phyloP scores from a whole-genome alignment of 768 basidiomycete genomes.

The Jaapia argillacea region DNA sequence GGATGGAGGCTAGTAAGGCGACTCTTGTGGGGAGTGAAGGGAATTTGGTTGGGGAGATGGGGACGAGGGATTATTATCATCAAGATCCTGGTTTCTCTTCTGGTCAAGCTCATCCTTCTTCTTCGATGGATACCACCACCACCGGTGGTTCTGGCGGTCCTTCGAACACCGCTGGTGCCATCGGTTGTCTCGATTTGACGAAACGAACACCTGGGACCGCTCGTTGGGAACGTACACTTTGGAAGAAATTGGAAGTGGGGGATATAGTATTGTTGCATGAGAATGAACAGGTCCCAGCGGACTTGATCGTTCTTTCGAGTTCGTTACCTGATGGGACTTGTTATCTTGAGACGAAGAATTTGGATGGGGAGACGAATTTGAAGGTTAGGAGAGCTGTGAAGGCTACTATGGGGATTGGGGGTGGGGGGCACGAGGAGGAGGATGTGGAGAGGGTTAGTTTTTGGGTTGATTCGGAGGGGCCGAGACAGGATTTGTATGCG shows the following conservation, averaged over 20 bases:
- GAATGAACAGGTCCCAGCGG: slow-evolving; percentile 94
- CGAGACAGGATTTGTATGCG: slow-evolving; percentile 86
- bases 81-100: too few relatives aligned
- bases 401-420: slow-evolving; percentile 64
- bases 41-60: background rate
- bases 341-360: slow-evolving; percentile 95
- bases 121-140: too few relatives aligned
- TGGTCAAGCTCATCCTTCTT: too few relatives aligned
- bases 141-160: too few relatives aligned
- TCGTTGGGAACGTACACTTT: slow-evolving; percentile 89
- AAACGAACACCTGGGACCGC: slow-evolving; percentile 61
- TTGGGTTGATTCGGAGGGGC: slow-evolving; percentile 85
- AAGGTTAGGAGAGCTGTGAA: slow-evolving; percentile 74
- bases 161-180: slow-evolving; percentile 44
- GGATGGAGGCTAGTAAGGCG: slow-evolving; percentile 6
- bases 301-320: slow-evolving; percentile 86
- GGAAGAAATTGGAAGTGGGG: slow-evolving; percentile 99
- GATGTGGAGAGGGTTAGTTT: slow-evolving; percentile 85
- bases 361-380: slow-evolving; percentile 96
- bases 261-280: slow-evolving; percentile 86
- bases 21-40: slow-evolving; percentile 3
- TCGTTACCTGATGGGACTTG: slow-evolving; percentile 88
- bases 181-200: slow-evolving; percentile 68
- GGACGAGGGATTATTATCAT: slow-evolving; percentile 7
- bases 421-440: slow-evolving; percentile 92